These are phyloP conservation scores for Gonapodya sp. DNA, from an alignment of 192 early-diverging fungal genomes.

Conservation along the genomic window DNA sequence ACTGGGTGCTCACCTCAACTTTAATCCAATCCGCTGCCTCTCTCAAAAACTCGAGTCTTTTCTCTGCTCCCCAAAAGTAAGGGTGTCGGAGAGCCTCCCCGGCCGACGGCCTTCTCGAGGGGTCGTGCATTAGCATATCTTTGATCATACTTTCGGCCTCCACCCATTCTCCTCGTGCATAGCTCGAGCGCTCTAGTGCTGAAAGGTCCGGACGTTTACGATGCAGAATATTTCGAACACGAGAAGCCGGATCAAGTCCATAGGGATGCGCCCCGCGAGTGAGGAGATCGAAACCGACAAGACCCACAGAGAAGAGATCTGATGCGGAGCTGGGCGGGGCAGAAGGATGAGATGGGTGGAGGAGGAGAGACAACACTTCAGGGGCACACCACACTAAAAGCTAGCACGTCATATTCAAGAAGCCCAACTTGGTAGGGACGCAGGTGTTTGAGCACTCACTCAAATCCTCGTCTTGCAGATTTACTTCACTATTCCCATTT, in stretches of 20 bases:
- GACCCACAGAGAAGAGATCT: background rate
- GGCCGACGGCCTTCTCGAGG: background rate
- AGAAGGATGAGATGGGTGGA: background rate
- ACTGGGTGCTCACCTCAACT: slow-evolving; percentile 5
- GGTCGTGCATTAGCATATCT: background rate
- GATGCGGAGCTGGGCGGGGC: background rate
- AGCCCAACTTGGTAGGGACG: no score
- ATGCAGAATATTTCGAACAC: background rate
- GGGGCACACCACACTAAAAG: background rate
- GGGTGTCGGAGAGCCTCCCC: background rate
- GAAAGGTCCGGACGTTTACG: background rate
- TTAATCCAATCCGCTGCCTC: slow-evolving; percentile 7
- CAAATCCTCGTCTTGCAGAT: background rate
- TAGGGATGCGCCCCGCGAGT: background rate
- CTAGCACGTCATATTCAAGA: background rate
- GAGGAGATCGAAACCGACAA: slow-evolving; percentile 5
- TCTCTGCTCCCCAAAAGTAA: background rate
- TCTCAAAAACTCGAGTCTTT: background rate
- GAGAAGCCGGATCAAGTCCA: background rate
- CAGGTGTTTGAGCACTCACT: background rate
- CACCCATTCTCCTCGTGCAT: background rate
- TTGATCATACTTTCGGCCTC: background rate
- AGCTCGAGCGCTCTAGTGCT: background rate
- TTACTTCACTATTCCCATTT: no score
- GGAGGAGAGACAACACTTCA: background rate